Conservation (phyloP, 2,329 filamentous ascomycete genomes). For the Diaporthe batatas region DNA sequence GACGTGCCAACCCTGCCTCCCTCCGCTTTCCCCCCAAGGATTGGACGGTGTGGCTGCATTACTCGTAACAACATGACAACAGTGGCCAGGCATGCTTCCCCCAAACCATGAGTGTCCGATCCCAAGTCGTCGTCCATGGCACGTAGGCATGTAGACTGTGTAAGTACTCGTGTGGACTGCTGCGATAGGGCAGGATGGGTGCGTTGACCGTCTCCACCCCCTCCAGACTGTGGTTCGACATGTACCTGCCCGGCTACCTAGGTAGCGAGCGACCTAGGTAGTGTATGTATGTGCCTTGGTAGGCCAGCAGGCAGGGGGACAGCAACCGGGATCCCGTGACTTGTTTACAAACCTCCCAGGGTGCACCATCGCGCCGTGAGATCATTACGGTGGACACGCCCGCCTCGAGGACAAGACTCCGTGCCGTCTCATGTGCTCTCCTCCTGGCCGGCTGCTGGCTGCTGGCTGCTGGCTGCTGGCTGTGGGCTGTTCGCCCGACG, state of each 20-base stretch:
- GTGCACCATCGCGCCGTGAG: constrained; percentile 1
- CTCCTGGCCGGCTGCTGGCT: neutral
- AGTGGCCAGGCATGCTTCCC: neutral
- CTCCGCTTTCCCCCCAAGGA: neutral
- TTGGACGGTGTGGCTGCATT: constrained; percentile 32
- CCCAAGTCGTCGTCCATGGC: constrained; percentile 14
- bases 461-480: neutral
- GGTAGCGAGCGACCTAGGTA: too few species aligned
- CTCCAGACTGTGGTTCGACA: too few species aligned
- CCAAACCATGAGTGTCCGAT: constrained; percentile 13
- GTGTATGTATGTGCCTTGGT: neutral
- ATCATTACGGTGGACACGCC: constrained; percentile 21
- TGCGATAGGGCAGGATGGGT: neutral
- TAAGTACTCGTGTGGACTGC: neutral
- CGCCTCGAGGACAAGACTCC: neutral
- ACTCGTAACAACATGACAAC: constrained; percentile 18
- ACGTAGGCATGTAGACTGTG: too few species aligned
- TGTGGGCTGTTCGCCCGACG: constrained; percentile 1
- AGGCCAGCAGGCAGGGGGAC: neutral
- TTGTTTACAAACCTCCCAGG: constrained; percentile 7
- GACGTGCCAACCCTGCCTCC: constrained; percentile 8
- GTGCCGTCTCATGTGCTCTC: constrained; percentile 4
- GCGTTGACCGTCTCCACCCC: neutral
- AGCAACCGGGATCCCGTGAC: constrained; percentile 24
- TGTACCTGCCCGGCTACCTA: too few species aligned